Evolutionary conservation across 2,329 filamentous ascomycete genomes (phyloP).

Genomic region (Phyllosticta ampelicida): DNA sequence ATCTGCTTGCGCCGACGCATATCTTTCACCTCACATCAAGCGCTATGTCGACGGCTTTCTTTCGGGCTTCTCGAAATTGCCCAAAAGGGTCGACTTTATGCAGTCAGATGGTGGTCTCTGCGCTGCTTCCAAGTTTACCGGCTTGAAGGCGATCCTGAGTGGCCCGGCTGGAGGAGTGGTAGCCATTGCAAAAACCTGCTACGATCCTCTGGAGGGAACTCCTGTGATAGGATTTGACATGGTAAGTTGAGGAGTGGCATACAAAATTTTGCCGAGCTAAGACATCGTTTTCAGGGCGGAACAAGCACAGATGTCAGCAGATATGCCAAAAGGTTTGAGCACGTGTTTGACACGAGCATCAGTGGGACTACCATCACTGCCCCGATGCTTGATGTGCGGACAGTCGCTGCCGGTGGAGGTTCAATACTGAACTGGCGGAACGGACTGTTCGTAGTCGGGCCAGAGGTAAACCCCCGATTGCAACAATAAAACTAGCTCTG

Average conservation of each 20-base stretch:
- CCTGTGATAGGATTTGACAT: constrained; percentile 23
- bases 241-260: constrained; percentile 3
- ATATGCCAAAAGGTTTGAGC: constrained; percentile 23
- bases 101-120: constrained; percentile 24
- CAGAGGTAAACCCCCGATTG: constrained; percentile 39
- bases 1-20: constrained; percentile 20
- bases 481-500: neutral
- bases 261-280: constrained; percentile 9
- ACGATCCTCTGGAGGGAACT: constrained; percentile 15
- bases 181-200: constrained; percentile 23
- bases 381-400: constrained; percentile 24
- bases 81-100: constrained; percentile 26
- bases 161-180: constrained; percentile 29
- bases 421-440: constrained; percentile 80
- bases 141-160: constrained; percentile 21
- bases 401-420: constrained; percentile 49
- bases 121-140: constrained; percentile 19
- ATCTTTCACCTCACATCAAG: constrained; percentile 18
- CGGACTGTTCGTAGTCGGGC: constrained; percentile 80
- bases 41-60: constrained; percentile 18
- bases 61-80: constrained; percentile 16
- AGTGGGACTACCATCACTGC: constrained; percentile 21
- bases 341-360: constrained; percentile 23
- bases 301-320: constrained; percentile 24
- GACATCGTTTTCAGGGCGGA: constrained; percentile 14